Percentiles rank a stretch among this genome's conserved stretches.
phyloP scores from a whole-genome alignment of 2,329 filamentous ascomycete genomes.

The Didymella exigua region DNA sequence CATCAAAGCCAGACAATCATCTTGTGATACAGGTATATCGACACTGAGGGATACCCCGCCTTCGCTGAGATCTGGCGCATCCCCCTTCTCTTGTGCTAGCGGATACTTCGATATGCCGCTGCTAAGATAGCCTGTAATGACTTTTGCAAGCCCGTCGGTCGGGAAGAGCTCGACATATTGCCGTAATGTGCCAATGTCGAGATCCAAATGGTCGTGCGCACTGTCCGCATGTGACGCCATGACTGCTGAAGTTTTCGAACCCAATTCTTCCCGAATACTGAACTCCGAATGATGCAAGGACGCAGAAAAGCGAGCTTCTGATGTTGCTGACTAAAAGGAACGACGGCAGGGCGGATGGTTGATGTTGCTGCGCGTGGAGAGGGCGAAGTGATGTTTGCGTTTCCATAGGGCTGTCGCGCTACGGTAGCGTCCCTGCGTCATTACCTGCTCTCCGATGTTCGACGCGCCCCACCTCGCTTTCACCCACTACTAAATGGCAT shows the following conservation, averaged over 20 bases:
- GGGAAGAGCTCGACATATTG: conserved; percentile 87
- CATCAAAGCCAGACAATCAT: conserved; percentile 83
- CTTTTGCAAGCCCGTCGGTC: conserved; percentile 78
- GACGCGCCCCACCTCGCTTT: conserved; percentile 19
- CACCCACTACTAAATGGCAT: conserved; percentile 27
- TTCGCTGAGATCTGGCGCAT: conserved; percentile 54
- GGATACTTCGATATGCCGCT: conserved; percentile 86
- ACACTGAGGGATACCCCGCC: conserved; percentile 50
- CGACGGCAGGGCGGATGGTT: not conserved
- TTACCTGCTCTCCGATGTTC: conserved; percentile 24
- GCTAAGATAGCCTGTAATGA: conserved; percentile 80
- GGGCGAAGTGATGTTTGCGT: conserved; percentile 28
- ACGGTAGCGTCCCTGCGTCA: conserved; percentile 34
- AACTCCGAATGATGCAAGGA: conserved; percentile 4
- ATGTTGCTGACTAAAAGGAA: not conserved
- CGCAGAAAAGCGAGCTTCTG: not conserved
- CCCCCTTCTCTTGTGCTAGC: conserved; percentile 42
- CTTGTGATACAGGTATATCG: conserved; percentile 67
- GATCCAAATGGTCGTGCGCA: conserved; percentile 58
- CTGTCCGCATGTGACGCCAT: conserved; percentile 47
- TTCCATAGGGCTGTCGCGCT: conserved; percentile 38
- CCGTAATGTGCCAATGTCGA: conserved; percentile 77
- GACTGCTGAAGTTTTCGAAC: conserved; percentile 12
- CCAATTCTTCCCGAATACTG: conserved; percentile 2
- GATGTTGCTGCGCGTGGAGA: conserved; percentile 1